phyloP scores from a whole-genome alignment of 805 yeast genomes.

The Metschnikowia chrysomelidarum region DNA sequence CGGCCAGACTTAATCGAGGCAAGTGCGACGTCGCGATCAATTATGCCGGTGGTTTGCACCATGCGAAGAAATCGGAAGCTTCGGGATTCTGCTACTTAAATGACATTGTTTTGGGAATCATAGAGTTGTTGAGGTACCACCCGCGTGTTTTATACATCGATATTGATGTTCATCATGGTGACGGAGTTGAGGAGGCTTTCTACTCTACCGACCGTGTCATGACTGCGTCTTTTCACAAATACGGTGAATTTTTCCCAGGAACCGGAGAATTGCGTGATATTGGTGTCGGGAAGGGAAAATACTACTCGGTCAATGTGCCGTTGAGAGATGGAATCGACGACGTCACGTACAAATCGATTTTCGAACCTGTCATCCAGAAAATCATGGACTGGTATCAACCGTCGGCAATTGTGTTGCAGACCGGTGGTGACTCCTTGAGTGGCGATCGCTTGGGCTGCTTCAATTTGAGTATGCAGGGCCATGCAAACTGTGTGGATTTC shows the following conservation, averaged over 20 bases:
- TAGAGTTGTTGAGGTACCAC: conserved; percentile 75
- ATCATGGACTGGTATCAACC: conserved; percentile 89
- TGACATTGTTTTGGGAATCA: conserved; percentile 82
- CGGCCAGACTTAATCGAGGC: conserved; percentile 75
- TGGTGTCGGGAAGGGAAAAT: conserved; percentile 82
- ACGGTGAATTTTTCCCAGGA: conserved; percentile 92
- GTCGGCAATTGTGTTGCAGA: conserved; percentile 92
- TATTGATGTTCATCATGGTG: conserved; percentile 92
- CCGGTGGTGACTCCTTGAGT: conserved; percentile 96
- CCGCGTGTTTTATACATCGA: conserved; percentile 87
- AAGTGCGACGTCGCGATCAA: conserved; percentile 90
- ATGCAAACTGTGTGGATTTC: conserved; percentile 91
- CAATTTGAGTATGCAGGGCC: conserved; percentile 89
- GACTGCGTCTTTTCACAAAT: conserved; percentile 89
- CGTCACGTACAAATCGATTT: conserved; percentile 74
- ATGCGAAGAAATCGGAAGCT: conserved; percentile 87
- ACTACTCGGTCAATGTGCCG: conserved; percentile 84
- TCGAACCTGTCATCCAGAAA: conserved; percentile 82
- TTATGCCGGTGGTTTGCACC: conserved; percentile 93
- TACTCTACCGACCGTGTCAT: conserved; percentile 88
- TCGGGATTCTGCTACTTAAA: conserved; percentile 89
- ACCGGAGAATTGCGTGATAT: conserved; percentile 84
- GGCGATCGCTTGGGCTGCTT: conserved; percentile 97
- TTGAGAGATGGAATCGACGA: conserved; percentile 93
- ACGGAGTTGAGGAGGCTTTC: conserved; percentile 93